Base-by-base conservation (phyloP, 257 asterid species). In the Datura wrightii region DNA sequence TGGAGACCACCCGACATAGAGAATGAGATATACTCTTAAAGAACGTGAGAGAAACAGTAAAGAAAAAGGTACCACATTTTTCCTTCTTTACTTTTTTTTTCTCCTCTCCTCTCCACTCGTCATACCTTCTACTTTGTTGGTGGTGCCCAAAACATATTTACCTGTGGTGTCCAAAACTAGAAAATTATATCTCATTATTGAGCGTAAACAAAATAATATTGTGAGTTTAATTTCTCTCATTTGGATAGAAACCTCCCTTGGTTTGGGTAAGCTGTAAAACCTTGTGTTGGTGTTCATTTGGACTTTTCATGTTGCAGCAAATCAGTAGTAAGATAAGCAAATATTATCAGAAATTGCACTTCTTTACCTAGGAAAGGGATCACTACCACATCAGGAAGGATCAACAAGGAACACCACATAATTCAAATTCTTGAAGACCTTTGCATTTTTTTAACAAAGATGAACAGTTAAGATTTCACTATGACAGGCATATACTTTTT, bases 321-420 rank as follows among this genome's bases (percentile, higher is more conserved):
- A 56, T 16, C 62, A 56, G 5, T 55, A 56, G 74, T 36, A 48
- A 66, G 48, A 37, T 37, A 36, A 36, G 24, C 76, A 37, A 37
- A 37, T 67, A 67, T 14, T 67, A 67, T 67, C 76, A 37, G 76
- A 67, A 36, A 67, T 36, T 67, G 24, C 44, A n/a, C 50, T 37
- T 34, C 46, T 66, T 66, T 13, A 10, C 46, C 46, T 36, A 34
- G 74, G 48, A 36, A 66, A 36, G n/a, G 72, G 14, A 66, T 14
- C 19, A 50, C 55, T 39, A 46, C 74, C 74, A 34, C 74, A 66
- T 66, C n/a, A 67, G 76, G 50, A 67, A 37, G 31, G 76, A 67
- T 67, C 50, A 37, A 67, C 50, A 37, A 67, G 76, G 76, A 67
- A 65, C 10, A 34, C 6, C 24, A 13, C 48, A 36, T 36, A 66